Evolutionary conservation across 768 basidiomycete species (phyloP), one percentile per base, ranked within the genome.

Genomic region (Dacryopinax primogenitus): DNA sequence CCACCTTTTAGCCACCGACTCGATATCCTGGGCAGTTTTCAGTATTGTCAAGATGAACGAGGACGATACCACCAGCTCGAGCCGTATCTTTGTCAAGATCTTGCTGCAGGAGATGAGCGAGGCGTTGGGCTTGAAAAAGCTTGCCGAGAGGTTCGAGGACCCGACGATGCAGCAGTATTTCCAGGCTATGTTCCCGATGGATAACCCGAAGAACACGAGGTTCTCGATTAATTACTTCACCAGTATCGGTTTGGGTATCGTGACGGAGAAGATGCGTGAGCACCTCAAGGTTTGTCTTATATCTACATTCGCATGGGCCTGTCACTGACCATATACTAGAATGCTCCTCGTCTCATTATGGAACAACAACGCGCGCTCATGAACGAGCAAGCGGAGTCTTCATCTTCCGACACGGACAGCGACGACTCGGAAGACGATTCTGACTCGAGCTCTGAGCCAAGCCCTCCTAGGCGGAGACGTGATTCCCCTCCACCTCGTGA

Each of bases 221-320:
- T 92, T 94, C 73, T 84, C 92, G 1, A 95, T 95, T 84, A 96
- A 96, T 74, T 98, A 98, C 78, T 96, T 97, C 74, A 99, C 96
- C 4, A 92, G 89, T 70, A 86, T 99, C 69, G 92, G 92, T 0
- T 72, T 98, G 66, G 96, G 96, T 64, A 81, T 82, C 26, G 74
- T 97, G 67, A 99, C 96, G 0, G 94, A 98, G 75, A 88, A 88
- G 33, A 97, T 98, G 96, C 82, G 96, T 73, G 93, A 94, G 73
- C 94, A 92, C 72, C 78, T 99, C 67, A 92, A 95, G 80, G 90
- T 88, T 69, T 47, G 82, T 78, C 41, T 67, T 34, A 13, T 23
- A 15, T 63, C 21, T 70, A 47, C 33, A n/a, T 30, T 23, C 18
- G 28, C 64, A 12, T 44, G 30, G 13, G 23, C 35, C n/a, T 62